Evolutionary conservation across 2,329 filamentous ascomycete genomes (phyloP), one percentile per base, ranked within the genome.

Genomic region (Metarhizium rileyi): DNA sequence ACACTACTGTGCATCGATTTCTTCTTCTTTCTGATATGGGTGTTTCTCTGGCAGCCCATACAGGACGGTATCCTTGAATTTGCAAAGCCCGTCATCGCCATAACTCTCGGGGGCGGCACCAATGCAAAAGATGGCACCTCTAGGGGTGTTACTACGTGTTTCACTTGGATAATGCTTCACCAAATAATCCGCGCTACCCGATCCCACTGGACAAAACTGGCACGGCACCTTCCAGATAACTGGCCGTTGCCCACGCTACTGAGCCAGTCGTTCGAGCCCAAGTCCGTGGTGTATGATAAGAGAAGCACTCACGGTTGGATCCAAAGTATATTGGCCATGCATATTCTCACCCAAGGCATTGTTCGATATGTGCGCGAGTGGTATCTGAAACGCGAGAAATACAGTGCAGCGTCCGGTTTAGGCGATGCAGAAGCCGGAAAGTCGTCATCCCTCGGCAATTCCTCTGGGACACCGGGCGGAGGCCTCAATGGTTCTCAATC

Each of bases 41-140:
- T 95, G 44, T 87, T 93, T 58, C 76, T 95, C 53, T 94, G 87
- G 87, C 83, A 83, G 28, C 88, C 89, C 51, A 80, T 91, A 55
- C 90, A 95, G 64, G 87, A 88, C 62, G 84, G 94, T 61, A 85
- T 91, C 51, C 76, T 96, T 58, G 90, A 96, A 64, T 77, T 95
- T 47, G 89, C 90, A 52, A 91, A 96, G 67, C 87, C 91, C 51
- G 89, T 95, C 63, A 94, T 96, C 62, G 90, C 90, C 51, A 82
- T 95, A 51, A 94, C 90, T 0, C 73, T 96, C 10, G 90, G 90
- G 54, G 90, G 90, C 52, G 89, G 89, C 52, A 85, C 82, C 7
- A 82, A 78, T 55, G 80, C 81, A 7, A 78, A 77, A 57, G 79
- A 83, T 52, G 82, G 83, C 47, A 81, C 84, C 4, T 83, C 83